Percentiles rank a stretch among this genome's conserved stretches.
phyloP scores from a whole-genome alignment of 2,329 filamentous ascomycete genomes.

The Penicillium nordicum region DNA sequence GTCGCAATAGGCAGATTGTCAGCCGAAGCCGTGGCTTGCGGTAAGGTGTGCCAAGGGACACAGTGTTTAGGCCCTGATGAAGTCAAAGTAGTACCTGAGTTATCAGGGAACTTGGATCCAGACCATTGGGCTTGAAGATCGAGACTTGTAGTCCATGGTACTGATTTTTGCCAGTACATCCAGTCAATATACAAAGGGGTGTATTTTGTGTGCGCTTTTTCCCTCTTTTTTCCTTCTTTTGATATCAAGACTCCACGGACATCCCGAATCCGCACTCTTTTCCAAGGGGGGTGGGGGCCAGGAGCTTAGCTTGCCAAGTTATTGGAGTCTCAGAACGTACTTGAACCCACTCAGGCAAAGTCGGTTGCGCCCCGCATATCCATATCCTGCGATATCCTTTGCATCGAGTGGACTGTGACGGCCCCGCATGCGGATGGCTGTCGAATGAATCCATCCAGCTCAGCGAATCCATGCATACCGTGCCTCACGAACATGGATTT shows the following conservation, averaged over 20 bases:
- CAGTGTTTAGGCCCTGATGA: neutral
- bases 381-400: constrained; percentile 9
- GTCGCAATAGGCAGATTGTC: constrained; percentile 6
- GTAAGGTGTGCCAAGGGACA: neutral
- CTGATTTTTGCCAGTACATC: neutral
- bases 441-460: constrained; percentile 8
- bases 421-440: constrained; percentile 21
- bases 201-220: neutral
- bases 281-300: neutral
- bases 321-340: neutral
- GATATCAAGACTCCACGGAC: neutral
- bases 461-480: constrained; percentile 3
- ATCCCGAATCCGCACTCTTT: neutral
- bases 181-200: neutral
- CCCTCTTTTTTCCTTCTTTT: neutral
- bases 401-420: constrained; percentile 12
- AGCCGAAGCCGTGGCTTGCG: constrained; percentile 2
- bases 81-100: neutral
- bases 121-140: neutral
- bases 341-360: neutral
- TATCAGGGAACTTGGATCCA: neutral
- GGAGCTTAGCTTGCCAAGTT: neutral
- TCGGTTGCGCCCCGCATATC: constrained; percentile 14
- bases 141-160: neutral
- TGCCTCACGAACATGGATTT: constrained; percentile 17